Conservation (phyloP, 805 yeast genomes). For the Yarrowia hollandica region DNA sequence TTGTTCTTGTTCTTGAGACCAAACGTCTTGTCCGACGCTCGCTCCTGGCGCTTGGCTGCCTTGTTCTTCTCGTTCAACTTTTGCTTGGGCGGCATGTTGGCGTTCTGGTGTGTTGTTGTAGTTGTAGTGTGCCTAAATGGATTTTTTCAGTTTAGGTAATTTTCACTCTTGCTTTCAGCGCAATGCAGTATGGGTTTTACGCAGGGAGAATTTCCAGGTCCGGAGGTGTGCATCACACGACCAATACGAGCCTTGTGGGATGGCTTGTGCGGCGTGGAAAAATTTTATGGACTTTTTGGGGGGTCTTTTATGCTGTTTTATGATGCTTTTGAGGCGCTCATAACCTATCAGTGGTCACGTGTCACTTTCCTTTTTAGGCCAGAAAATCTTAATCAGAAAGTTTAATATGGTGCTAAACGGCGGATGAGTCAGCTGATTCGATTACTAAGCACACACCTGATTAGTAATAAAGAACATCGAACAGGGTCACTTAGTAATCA, state of each 20-base stretch:
- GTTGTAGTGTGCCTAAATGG: conserved; percentile 1
- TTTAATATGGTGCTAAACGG: too few species aligned
- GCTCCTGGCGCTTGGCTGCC: conserved; percentile 55
- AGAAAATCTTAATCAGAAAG: too few species aligned
- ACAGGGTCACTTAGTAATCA: too few species aligned
- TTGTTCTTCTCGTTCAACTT: conserved; percentile 58
- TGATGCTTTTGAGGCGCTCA: too few species aligned
- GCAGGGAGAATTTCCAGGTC: neutral
- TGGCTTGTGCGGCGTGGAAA: neutral
- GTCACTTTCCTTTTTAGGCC: too few species aligned
- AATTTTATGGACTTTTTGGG: too few species aligned
- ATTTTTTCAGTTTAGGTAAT: conserved; percentile 16
- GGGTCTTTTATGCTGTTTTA: too few species aligned
- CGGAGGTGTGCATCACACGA: too few species aligned
- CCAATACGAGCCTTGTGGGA: neutral
- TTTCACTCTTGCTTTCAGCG: conserved; percentile 25
- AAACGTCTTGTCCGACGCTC: conserved; percentile 83
- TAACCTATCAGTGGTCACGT: too few species aligned
- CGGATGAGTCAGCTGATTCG: too few species aligned
- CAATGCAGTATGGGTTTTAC: conserved; percentile 11
- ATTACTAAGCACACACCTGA: too few species aligned
- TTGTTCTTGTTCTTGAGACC: conserved; percentile 95
- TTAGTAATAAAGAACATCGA: too few species aligned
- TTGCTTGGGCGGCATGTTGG: conserved; percentile 50
- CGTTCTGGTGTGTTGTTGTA: neutral